These are phyloP conservation scores for Cadophora malorum DNA, from an alignment of 2,329 filamentous ascomycete species.

Conservation along the genomic window DNA sequence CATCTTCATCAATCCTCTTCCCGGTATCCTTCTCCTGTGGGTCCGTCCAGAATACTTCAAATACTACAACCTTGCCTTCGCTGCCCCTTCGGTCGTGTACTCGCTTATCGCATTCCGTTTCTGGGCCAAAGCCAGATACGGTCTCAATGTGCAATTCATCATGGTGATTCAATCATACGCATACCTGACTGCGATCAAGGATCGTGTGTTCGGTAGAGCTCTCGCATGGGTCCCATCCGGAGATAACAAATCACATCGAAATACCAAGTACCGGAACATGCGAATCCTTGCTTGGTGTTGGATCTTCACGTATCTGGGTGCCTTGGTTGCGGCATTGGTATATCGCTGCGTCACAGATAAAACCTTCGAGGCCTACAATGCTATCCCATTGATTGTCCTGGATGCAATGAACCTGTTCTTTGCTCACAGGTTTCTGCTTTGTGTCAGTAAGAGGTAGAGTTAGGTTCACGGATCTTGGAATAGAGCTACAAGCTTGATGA, in stretches of 20 bases:
- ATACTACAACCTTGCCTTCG: slow-evolving; percentile 29
- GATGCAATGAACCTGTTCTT: slow-evolving; percentile 27
- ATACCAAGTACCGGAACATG: slow-evolving; percentile 27
- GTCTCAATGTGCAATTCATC: slow-evolving; percentile 26
- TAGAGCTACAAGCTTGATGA: not conserved
- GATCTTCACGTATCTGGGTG: slow-evolving; percentile 22
- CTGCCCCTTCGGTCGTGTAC: slow-evolving; percentile 22
- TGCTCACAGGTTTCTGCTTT: slow-evolving; percentile 25
- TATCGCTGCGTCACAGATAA: slow-evolving; percentile 20
- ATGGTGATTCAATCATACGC: slow-evolving; percentile 29
- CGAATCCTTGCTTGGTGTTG: slow-evolving; percentile 26
- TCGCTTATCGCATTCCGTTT: slow-evolving; percentile 22
- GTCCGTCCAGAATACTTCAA: slow-evolving; percentile 27
- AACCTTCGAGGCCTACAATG: slow-evolving; percentile 23
- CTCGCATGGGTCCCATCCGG: slow-evolving; percentile 25
- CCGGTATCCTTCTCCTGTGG: slow-evolving; percentile 24
- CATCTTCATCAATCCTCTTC: slow-evolving; percentile 26
- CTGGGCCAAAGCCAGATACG: slow-evolving; percentile 25
- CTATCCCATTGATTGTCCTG: slow-evolving; percentile 18
- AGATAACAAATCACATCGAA: slow-evolving; percentile 20
- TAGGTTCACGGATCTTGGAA: not conserved
- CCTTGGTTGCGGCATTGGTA: slow-evolving; percentile 14
- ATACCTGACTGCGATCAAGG: slow-evolving; percentile 25
- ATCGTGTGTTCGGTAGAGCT: slow-evolving; percentile 21
- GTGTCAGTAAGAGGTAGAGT: slow-evolving; percentile 17